Base-by-base conservation (phyloP, 148 eudicot species). In the Hydrangea macrophylla region DNA sequence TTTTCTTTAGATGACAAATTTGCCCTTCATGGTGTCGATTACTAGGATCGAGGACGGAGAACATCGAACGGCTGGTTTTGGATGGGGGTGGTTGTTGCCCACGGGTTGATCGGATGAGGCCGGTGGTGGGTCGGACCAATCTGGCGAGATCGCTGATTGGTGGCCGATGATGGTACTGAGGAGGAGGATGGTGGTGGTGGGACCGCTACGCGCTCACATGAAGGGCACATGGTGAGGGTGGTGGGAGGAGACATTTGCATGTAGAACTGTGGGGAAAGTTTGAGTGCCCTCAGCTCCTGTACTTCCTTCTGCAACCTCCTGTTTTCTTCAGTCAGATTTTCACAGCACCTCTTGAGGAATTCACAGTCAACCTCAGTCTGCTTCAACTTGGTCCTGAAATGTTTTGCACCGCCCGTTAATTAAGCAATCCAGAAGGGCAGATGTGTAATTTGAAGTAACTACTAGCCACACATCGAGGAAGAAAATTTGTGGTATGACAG, bases 211-310 rank as follows among this genome's bases (percentile, higher is more conserved):
- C 90, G 81, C 80, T 88, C 93, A 50, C 93, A 88, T 1, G 93
- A 88, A 5, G 92, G 90, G 81, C 92, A 88, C 87, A 88, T 83
- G 71, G 92, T 88, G 70, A 88, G 86, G 9, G 90, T 85, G 13
- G 93, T 88, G 3, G 93, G 93, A 9, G 93, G 93, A 15, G 90
- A 73, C 93, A 88, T 88, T 17, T 85, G 88, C 93, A 85, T 88
- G 75, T 88, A 85, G 45, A 88, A 83, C 65, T 83, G 90, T 27
- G 93, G 88, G 60, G 93, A 85, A 44, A 88, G 45, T 45, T 88
- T 88, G 8, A 85, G 67, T 7, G 93, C 81, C 50, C 93, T 51
- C 6, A 88, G 76, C 51, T 88, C 93, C 22, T 79, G 81, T 4
- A 85, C 87, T 68, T 88, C 93, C 72, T 88, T 88, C 55, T 83